A percentile compares a stretch with the other conserved stretches of the same genome.
Evolutionary conservation across 116 monocot genomes (phyloP).

Genomic region (Zostera marina): DNA sequence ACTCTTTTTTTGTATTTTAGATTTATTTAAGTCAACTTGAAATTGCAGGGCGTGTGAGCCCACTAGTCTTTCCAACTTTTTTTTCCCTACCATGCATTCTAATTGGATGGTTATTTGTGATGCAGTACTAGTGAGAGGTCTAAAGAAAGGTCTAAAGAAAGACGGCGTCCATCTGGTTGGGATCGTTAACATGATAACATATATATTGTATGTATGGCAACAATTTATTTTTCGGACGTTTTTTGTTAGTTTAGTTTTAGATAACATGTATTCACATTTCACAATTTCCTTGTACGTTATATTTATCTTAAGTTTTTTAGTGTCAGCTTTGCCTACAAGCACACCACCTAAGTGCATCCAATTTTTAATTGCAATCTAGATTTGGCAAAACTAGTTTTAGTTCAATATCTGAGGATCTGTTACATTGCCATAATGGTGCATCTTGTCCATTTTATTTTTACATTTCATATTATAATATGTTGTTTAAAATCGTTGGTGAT

Average conservation of each 20-base stretch:
- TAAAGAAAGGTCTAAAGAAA: conserved; percentile 56
- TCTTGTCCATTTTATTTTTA: too few species aligned
- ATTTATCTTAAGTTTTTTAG: neutral
- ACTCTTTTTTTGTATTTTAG: neutral
- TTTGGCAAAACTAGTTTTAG: neutral
- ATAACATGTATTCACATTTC: too few species aligned
- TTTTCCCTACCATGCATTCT: neutral
- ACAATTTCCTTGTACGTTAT: neutral
- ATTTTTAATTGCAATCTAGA: neutral
- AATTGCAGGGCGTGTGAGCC: too few species aligned
- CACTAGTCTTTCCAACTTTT: too few species aligned
- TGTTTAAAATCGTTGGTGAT: too few species aligned
- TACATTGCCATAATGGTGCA: too few species aligned
- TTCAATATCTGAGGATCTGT: too few species aligned
- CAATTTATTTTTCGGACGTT: neutral
- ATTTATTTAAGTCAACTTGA: neutral
- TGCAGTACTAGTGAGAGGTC: conserved; percentile 77
- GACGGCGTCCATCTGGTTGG: conserved; percentile 92
- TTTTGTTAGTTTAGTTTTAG: neutral
- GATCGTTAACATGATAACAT: conserved; percentile 56
- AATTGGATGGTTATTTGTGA: neutral
- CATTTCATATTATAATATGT: too few species aligned
- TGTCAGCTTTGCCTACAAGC: too few species aligned
- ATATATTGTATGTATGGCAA: neutral
- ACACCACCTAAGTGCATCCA: neutral